Base-by-base conservation (phyloP, 176 grass and related monocot genomes). In the Carex littledalei region DNA sequence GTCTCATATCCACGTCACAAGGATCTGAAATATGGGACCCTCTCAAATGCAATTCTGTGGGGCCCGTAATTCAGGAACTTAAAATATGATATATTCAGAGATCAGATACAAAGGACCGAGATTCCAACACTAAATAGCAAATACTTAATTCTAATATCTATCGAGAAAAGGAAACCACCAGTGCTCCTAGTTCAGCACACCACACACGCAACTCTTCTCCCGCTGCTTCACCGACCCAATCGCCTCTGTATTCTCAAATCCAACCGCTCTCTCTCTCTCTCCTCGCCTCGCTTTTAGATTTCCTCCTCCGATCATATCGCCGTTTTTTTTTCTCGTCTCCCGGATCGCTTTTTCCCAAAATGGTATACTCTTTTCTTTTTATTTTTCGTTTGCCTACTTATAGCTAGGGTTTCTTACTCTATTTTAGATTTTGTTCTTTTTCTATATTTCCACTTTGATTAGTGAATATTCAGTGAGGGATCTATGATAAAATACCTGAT, bases 371-470 rank as follows among this genome's bases (percentile, higher is more conserved):
- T 50, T 59, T 32, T n/a, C 24, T 49, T 34, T 12, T 57, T 69
- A 7, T 41, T 3, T 60, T 26, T 53, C 17, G 3, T 41, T 76
- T 76, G 7, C 10, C 20, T 4, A 26, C 4, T 75, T 75, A 13
- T 20, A 62, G 59, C 18, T 71, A 83, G 79, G 86, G 79, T 87
- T 87, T 81, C 64, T 50, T 83, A 20, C 47, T 41, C 52, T 85
- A 85, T 78, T 58, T 74, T 63, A 47, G 57, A 47, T 18, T 1
- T 2, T 29, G n/a, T 85, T 55, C 21, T 2, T 50, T 50, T 50
- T 50, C 47, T 50, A 50, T 21, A 20, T 77, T 24, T 13, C 9
- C 32, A 6, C 37, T 45, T 32, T 6, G 10, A 53, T 67, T 65
- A 22, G 45, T 83, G n/a, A 29, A 21, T 63, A 50, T 81, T 24